A percentile compares a stretch with the other conserved stretches of the same genome.
phyloP scores from a whole-genome alignment of 805 yeast genomes.

The Saccharomycopsis olivae region DNA sequence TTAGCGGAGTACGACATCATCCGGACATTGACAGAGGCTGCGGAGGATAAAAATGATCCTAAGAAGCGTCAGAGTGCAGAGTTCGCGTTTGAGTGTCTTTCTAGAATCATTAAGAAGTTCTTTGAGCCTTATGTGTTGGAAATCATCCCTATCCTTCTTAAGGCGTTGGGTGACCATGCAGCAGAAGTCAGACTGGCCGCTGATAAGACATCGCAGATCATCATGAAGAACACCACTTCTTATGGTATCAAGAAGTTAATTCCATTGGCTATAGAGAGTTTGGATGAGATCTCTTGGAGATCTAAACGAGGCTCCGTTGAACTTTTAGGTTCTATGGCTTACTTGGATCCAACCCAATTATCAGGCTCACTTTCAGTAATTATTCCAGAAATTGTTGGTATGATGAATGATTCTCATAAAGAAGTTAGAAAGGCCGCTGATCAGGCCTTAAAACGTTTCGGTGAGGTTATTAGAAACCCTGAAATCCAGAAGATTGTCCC shows the following conservation, averaged over 20 bases:
- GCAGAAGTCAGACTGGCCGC: conserved; percentile 88
- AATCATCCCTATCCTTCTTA: conserved; percentile 69
- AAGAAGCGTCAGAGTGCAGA: conserved; percentile 80
- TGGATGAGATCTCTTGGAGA: conserved; percentile 91
- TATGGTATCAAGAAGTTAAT: conserved; percentile 85
- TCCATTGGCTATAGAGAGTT: conserved; percentile 77
- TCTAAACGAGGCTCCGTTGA: conserved; percentile 96
- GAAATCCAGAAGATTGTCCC: conserved; percentile 93
- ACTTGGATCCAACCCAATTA: conserved; percentile 86
- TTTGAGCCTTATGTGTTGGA: conserved; percentile 95
- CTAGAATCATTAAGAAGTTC: conserved; percentile 58
- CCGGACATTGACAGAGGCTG: conserved; percentile 64
- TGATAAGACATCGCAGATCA: conserved; percentile 70
- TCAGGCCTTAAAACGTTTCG: conserved; percentile 76
- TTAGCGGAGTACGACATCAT: conserved; percentile 69
- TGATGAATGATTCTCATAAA: conserved; percentile 87
- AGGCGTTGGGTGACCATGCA: conserved; percentile 73
- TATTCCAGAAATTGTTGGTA: conserved; percentile 94
- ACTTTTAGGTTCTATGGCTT: conserved; percentile 94
- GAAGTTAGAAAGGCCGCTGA: conserved; percentile 96
- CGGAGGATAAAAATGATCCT: conserved; percentile 75
- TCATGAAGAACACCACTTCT: conserved; percentile 87
- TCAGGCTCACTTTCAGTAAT: conserved; percentile 82
- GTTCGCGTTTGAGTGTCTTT: conserved; percentile 74
- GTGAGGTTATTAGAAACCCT: conserved; percentile 95